phyloP scores from a whole-genome alignment of 768 basidiomycete species.

The Tulasnella sp. region DNA sequence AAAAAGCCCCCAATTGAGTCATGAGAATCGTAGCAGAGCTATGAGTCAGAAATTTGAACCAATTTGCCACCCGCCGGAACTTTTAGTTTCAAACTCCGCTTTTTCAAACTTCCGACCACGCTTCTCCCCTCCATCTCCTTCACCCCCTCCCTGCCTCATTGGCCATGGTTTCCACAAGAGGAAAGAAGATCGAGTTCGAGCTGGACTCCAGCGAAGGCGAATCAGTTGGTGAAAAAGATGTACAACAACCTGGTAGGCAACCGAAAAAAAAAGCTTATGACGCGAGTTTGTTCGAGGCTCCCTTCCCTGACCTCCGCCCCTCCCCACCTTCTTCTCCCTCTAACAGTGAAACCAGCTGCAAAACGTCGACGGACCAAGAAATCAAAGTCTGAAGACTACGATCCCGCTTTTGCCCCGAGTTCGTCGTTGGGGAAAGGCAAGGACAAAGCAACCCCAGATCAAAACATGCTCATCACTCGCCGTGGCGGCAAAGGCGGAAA shows the following conservation, averaged over 20 bases:
- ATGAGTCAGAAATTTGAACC: background rate
- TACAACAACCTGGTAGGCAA: background rate
- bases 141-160: background rate
- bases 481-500: constrained; percentile 7
- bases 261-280: background rate
- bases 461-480: background rate
- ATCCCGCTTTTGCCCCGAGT: background rate
- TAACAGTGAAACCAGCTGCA: background rate
- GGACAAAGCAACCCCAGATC: background rate
- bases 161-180: background rate
- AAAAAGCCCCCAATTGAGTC: too few relatives aligned
- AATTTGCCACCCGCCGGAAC: too few relatives aligned
- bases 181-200: background rate
- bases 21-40: too few relatives aligned
- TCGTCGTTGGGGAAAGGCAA: background rate
- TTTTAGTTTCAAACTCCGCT: background rate
- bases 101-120: background rate
- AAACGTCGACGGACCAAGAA: background rate
- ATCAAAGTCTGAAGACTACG: background rate
- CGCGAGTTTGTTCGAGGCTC: background rate
- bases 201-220: background rate
- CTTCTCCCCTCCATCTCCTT: background rate
- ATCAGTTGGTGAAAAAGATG: background rate
- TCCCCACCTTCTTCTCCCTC: background rate
- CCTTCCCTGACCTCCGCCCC: background rate